A percentile compares a stretch with the other conserved stretches of the same genome.
Conservation (phyloP, 208 protist species). For the Endotrypanum monterogeii region DNA sequence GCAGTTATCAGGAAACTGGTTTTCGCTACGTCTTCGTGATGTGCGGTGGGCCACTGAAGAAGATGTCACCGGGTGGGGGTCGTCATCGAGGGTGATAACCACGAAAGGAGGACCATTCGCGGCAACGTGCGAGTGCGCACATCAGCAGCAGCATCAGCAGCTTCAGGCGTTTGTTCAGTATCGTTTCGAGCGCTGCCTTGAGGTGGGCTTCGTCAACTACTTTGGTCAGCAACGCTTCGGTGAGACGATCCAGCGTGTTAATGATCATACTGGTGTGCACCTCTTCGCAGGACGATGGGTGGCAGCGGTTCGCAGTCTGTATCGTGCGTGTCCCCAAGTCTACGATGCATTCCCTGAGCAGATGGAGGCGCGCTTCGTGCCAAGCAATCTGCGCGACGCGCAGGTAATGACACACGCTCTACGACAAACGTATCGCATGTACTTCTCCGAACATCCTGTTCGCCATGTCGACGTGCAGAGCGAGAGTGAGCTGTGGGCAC, state of each 20-base stretch:
- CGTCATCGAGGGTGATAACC: not conserved
- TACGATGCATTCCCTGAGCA: conserved; percentile 64
- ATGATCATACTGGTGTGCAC: conserved; percentile 78
- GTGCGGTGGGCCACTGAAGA: conserved; percentile 22
- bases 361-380: conserved; percentile 67
- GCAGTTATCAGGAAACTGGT: conserved; percentile 69
- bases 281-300: conserved; percentile 61
- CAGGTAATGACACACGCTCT: conserved; percentile 67
- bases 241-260: conserved; percentile 36
- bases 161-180: conserved; percentile 19
- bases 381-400: conserved; percentile 50
- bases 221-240: conserved; percentile 96
- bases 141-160: not conserved
- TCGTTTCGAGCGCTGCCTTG: conserved; percentile 37
- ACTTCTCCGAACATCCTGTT: conserved; percentile 42
- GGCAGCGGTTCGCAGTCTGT: conserved; percentile 59
- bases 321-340: conserved; percentile 37
- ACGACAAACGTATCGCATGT: conserved; percentile 59
- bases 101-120: not conserved
- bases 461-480: conserved; percentile 39
- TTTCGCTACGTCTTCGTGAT: conserved; percentile 61
- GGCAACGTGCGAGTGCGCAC: not conserved
- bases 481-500: conserved; percentile 46
- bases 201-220: conserved; percentile 94
- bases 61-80: not conserved